These are phyloP conservation scores for Aotearoamyces nothofagi DNA, from an alignment of 2,329 filamentous ascomycete species.

Conservation along the genomic window DNA sequence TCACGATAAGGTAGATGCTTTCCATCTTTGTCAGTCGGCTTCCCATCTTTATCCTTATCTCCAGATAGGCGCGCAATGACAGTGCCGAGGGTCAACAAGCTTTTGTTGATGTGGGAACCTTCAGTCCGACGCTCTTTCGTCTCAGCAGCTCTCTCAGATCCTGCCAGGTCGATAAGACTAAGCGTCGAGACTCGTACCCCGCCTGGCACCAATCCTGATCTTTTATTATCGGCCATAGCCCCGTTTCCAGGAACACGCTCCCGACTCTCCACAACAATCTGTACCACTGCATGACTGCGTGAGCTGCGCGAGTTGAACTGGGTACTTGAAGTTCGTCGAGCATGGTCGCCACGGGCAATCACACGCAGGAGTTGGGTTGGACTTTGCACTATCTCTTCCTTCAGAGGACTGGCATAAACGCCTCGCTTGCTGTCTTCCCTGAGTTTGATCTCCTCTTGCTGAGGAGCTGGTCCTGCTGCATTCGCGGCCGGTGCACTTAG, in stretches of 20 bases:
- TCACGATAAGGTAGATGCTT: constrained; percentile 95
- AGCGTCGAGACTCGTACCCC: constrained; percentile 91
- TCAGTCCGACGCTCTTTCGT: constrained; percentile 88
- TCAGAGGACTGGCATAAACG: constrained; percentile 88
- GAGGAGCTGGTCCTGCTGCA: constrained; percentile 34
- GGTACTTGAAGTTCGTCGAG: constrained; percentile 79
- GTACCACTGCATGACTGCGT: constrained; percentile 93
- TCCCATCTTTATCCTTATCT: constrained; percentile 67
- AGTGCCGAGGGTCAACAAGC: constrained; percentile 81
- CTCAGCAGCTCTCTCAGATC: constrained; percentile 90
- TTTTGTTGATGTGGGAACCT: constrained; percentile 98
- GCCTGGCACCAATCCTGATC: constrained; percentile 59
- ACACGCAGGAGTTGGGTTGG: constrained; percentile 89
- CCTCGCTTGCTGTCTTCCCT: constrained; percentile 92
- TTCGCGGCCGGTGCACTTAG: constrained; percentile 56
- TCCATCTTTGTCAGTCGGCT: constrained; percentile 61
- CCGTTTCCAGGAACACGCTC: constrained; percentile 51
- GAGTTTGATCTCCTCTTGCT: constrained; percentile 90
- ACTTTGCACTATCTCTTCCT: constrained; percentile 97
- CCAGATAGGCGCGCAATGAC: constrained; percentile 90
- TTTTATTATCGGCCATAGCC: constrained; percentile 40
- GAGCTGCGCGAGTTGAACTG: constrained; percentile 96
- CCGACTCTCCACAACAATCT: constrained; percentile 94
- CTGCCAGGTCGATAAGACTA: constrained; percentile 89
- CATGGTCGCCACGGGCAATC: constrained; percentile 86